Conservation (phyloP, 257 asterid genomes). For the Solanum bulbocastanum region DNA sequence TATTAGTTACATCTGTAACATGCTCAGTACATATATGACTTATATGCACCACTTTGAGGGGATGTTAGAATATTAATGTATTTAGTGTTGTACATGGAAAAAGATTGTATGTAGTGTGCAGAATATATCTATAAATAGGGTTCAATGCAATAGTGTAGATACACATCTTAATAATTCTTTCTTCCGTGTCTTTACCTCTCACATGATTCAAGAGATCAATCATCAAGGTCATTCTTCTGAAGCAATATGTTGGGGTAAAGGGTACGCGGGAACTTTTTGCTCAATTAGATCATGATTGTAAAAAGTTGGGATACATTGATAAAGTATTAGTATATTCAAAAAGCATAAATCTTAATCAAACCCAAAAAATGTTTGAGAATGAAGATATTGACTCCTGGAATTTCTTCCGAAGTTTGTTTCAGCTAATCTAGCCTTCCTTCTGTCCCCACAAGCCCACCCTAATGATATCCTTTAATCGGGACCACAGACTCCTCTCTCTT, state of each 20-base stretch:
- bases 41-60: background rate
- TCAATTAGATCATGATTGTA: background rate
- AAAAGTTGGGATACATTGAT: background rate
- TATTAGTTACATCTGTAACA: background rate
- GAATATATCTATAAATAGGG: background rate
- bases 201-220: background rate
- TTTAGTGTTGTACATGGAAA: background rate
- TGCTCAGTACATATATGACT: background rate
- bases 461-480: background rate
- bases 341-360: background rate
- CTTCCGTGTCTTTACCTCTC: background rate
- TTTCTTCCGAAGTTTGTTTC: background rate
- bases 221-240: background rate
- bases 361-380: background rate
- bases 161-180: background rate
- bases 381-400: background rate
- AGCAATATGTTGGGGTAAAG: background rate
- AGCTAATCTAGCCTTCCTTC: background rate
- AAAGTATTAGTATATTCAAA: background rate
- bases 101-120: background rate
- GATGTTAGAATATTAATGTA: background rate
- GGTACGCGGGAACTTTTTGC: background rate
- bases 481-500: background rate
- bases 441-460: background rate
- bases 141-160: background rate